Base-by-base conservation (phyloP, 2,329 filamentous ascomycete species). In the Aspergillus sp. region DNA sequence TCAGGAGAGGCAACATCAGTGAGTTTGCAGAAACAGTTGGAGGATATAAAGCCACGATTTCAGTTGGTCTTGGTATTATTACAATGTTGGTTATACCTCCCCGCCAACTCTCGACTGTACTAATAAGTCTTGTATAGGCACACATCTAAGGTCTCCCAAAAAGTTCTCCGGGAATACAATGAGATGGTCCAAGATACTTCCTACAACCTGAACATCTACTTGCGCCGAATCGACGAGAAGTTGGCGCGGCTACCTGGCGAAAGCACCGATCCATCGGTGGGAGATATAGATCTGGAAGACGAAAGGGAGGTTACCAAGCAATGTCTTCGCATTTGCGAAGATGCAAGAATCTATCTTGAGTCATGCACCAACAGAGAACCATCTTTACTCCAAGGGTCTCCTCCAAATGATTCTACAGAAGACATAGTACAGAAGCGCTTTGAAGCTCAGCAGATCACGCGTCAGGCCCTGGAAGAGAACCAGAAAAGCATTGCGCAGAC, bases 1-100 rank as follows among this genome's bases (percentile, higher is more conserved):
- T 77, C 39, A 77, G 70, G 71, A 70, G 63, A 66, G 73, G 73
- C 23, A 64, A 74, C 55, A 76, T 77, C 57, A 75, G 73, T 54
- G 69, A 72, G 47, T 77, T 77, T 59, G 76, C 76, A 50, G 73
- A 77, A 39, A 70, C 67, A 43, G 59, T 78, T 27, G 66, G 65
- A 41, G 68, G 68, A 17, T 78, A 77, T 53, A 77, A 77, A 61
- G 68, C 70, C 52, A 78, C 74, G 2, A 77, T 77, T 43, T 67
- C 69, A 7, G 66, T 77, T 21, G 69, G 69, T 37, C 49, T 77
- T 44, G 74, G 73, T 45, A 71, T 63, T 48, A 70, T 77, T 52
- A 76, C 65, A 45, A 69, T 76, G 74, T 76, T 25, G 66, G 69
- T 69, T 31, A 6, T 37, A 39, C 35, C 55, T 57, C 41, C 55